Evolutionary conservation across 108 stramenopile genomes (phyloP).

Genomic region (Seminavis robusta): DNA sequence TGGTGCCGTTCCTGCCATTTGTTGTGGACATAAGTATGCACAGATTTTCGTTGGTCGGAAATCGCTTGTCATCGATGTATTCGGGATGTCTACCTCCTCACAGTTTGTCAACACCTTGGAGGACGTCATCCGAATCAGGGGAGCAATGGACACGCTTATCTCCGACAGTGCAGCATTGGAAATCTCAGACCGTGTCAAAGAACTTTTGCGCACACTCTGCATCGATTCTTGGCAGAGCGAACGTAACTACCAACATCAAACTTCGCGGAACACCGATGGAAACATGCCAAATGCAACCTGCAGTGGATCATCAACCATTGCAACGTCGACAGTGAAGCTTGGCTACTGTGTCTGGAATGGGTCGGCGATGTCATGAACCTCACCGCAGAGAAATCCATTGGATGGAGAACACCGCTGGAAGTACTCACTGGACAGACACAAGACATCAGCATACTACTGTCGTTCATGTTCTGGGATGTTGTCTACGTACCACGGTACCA

Average conservation of each 20-base stretch:
- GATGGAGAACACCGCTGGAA: slow-evolving; percentile 11
- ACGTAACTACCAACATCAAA: too few relatives aligned
- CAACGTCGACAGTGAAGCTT: too few relatives aligned
- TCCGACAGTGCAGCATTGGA: slow-evolving; percentile 17
- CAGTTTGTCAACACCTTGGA: slow-evolving; percentile 14
- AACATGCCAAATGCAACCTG: too few relatives aligned
- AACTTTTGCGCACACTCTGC: slow-evolving; percentile 2
- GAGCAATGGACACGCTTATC: slow-evolving; percentile 9
- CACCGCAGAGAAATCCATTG: slow-evolving; percentile 1
- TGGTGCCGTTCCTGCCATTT: slow-evolving; percentile 4
- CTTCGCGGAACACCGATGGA: too few relatives aligned
- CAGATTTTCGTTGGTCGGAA: slow-evolving; percentile 8
- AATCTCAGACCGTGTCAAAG: slow-evolving; percentile 1
- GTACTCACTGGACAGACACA: slow-evolving; percentile 3
- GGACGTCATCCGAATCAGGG: slow-evolving; percentile 14
- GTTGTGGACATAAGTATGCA: not conserved
- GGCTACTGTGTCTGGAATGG: slow-evolving; percentile 15
- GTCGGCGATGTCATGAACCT: slow-evolving; percentile 15
- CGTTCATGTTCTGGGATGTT: slow-evolving; percentile 15
- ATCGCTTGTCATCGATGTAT: slow-evolving; percentile 9
- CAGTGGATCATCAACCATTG: too few relatives aligned
- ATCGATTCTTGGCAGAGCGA: too few relatives aligned
- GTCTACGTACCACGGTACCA: too few relatives aligned
- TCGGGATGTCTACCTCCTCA: slow-evolving; percentile 7
- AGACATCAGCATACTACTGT: slow-evolving; percentile 15